Evolutionary conservation across 2,329 filamentous ascomycete species (phyloP), one percentile per base, ranked within the genome.

Genomic region (Alternaria ethzedia): DNA sequence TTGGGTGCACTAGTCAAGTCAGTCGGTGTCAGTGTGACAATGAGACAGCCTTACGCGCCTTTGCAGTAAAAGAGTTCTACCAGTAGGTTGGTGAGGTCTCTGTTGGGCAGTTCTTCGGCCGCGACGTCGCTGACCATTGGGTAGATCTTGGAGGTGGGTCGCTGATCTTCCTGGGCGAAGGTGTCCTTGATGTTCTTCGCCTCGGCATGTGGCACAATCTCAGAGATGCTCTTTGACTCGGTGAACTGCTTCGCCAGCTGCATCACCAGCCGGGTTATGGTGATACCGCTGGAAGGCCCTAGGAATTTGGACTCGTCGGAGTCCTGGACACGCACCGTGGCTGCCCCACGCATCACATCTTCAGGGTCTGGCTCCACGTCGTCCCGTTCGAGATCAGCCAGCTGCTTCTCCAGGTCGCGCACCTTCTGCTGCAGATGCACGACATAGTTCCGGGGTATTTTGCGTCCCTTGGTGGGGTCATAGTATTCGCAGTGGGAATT

Each of bases 191-290:
- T 85, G 77, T 89, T 83, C 84, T 88, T 82, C 82, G 89, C 76
- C 79, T 88, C 79, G 82, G 89, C 77, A 87, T 94, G 91, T 4
- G 94, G 93, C 30, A 97, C 92, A 54, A 98, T 89, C 70, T 97
- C 94, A 61, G 93, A 94, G 77, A 98, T 97, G 69, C 91, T 93
- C 79, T 94, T 92, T 6, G 93, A 91, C 74, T 96, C 91, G 25
- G 94, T 96, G 75, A 95, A 97, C 67, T 94, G 91, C 82, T 97
- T 98, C 57, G 95, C 95, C 80, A 97, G 89, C 78, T 97, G 94
- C 91, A 99, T 97, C 11, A 99, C 90, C 70, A 98, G 86, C 28
- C 95, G 89, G 12, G 94, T 97, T 84, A 98, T 97, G 75, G 94
- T 93, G 73, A 97, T 97, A 63, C 95, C 96, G 78, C 95, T 98